A percentile compares a stretch with the other conserved stretches of the same genome.
Conservation (phyloP, 2,329 filamentous ascomycete genomes). For the Hymenoscyphus fraxineus region DNA sequence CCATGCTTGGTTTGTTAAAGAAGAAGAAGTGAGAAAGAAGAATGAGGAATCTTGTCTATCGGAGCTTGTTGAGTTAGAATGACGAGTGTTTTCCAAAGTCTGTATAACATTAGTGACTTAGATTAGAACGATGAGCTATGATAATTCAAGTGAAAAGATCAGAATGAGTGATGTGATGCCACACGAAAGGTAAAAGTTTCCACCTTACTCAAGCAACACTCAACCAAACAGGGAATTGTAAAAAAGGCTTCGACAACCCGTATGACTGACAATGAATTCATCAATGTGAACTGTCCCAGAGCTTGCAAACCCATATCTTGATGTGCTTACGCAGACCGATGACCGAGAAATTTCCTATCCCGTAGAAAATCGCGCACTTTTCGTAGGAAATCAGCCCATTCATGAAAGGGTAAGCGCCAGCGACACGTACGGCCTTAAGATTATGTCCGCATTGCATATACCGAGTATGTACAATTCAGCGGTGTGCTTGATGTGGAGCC, state of each 20-base stretch:
- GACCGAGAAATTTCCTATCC: too few species aligned
- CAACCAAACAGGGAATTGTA: too few species aligned
- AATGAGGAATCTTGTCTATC: neutral
- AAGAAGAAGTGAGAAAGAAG: neutral
- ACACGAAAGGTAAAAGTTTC: too few species aligned
- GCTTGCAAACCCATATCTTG: too few species aligned
- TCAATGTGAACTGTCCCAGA: too few species aligned
- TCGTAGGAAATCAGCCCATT: neutral
- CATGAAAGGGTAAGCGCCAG: neutral
- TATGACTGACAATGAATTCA: too few species aligned
- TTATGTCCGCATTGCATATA: neutral
- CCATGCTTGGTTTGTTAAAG: neutral
- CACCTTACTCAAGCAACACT: too few species aligned
- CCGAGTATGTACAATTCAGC: neutral
- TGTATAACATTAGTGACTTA: neutral
- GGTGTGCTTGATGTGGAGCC: neutral
- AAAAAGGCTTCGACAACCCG: too few species aligned
- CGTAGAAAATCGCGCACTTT: neutral
- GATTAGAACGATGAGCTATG: conserved; percentile 1
- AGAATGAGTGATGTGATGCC: neutral
- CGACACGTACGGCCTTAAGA: neutral
- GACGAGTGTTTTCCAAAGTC: neutral
- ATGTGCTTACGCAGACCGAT: too few species aligned
- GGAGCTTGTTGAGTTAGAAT: neutral
- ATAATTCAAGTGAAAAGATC: neutral